A percentile compares a stretch with the other conserved stretches of the same genome.
These are phyloP conservation scores for Psophocarpus tetragonolobus DNA, from an alignment of 306 rosid species.

Conservation along the genomic window DNA sequence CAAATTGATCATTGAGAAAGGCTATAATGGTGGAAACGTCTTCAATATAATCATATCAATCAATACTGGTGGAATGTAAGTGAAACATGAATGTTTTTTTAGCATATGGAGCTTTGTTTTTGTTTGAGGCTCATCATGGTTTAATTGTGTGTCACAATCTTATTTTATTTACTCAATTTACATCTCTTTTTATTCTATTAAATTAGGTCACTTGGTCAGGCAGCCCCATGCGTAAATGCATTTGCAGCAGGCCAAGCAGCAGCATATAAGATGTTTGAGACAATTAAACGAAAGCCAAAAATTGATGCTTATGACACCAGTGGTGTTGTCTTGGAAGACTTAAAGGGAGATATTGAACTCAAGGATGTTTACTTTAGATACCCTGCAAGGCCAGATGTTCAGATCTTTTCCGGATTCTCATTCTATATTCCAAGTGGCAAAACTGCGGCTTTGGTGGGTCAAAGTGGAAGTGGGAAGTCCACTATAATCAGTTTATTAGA, in stretches of 20 bases:
- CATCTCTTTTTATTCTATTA: not conserved
- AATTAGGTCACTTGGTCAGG: constrained; percentile 69
- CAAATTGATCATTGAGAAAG: constrained; percentile 58
- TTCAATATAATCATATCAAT: constrained; percentile 61
- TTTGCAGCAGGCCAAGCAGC: constrained; percentile 87
- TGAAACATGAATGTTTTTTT: not conserved
- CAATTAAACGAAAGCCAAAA: constrained; percentile 62
- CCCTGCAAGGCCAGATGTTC: constrained; percentile 80
- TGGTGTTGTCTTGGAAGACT: constrained; percentile 60
- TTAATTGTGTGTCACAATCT: not conserved
- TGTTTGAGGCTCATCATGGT: not conserved
- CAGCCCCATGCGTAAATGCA: constrained; percentile 77
- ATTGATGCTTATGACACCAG: constrained; percentile 66
- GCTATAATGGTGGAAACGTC: constrained; percentile 73
- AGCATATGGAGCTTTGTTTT: not conserved
- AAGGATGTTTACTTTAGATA: constrained; percentile 71
- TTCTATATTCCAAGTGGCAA: constrained; percentile 61
- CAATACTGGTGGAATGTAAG: constrained; percentile 86
- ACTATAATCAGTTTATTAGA: constrained; percentile 74
- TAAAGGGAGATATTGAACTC: constrained; percentile 79
- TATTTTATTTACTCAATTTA: not conserved
- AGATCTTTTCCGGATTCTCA: constrained; percentile 77
- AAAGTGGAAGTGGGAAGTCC: constrained; percentile 93
- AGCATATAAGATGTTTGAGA: constrained; percentile 84
- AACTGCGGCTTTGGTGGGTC: constrained; percentile 83